Evolutionary conservation across 345 rosid genomes (phyloP), one percentile per base, ranked within the genome.

Genomic region (Xanthoceras sorbifolium): DNA sequence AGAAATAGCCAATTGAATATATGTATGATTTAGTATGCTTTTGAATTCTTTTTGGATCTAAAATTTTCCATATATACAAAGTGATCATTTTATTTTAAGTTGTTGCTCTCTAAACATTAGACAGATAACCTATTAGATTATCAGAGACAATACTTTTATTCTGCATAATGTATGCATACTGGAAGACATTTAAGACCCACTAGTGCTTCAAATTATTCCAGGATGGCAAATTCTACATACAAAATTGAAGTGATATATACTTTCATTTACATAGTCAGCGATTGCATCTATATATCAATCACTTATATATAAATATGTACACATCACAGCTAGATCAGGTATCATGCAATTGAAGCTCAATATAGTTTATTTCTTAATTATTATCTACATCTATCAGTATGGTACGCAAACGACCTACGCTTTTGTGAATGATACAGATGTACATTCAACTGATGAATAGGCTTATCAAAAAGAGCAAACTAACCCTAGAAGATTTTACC

Each of bases 151-250:
- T 36, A 20, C 67, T 31, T 31, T 63, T 29, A 28, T 63, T 63
- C 25, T 34, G 48, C 25, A 20, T 31, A 50, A 29, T 29, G 40
- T 63, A 9, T 34, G 48, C 26, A 20, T 18, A 50, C 34, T 10
- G 61, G 75, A 23, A 57, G 66, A 57, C 66, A 72, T 31, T 71
- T 23, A 57, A 38, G 54, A 72, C 62, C 65, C 52, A 25, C 66
- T 38, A 72, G 34, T 36, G 50, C 23, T 70, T 36, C 65, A 59
- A 38, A 38, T 36, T 57, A 25, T 46, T 46, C 29, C 59, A 25
- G 11, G 59, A 68, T 68, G 48, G 5, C 57, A 68, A 68, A 26
- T 68, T 68, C 3, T 18, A 68, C 57, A 26, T 44, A 44, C 72
- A 66, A n/a, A 14, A 38, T 22, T 38, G 52, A 38, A 11, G 48